phyloP scores from a whole-genome alignment of 805 yeast species.

The Cyberlindnera maclurae region DNA sequence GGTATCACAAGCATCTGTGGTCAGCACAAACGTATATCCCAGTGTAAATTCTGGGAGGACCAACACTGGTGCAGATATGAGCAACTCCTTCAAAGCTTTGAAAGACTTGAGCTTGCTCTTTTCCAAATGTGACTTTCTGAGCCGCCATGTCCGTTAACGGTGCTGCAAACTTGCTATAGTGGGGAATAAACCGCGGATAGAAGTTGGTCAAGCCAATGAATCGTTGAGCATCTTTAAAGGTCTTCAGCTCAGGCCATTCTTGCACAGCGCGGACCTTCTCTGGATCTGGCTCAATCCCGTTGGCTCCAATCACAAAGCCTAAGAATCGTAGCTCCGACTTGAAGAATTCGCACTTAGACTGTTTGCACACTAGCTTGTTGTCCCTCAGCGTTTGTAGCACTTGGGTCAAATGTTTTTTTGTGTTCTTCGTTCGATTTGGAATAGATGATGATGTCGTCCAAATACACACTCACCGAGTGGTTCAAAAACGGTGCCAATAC shows the following conservation, averaged over 20 bases:
- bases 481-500: neutral
- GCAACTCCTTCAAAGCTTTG: neutral
- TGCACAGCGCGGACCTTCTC: neutral
- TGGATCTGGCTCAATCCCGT: neutral
- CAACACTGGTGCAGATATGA: neutral
- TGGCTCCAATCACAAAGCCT: neutral
- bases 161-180: slow-evolving; percentile 1
- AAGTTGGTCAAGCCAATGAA: slow-evolving; percentile 1
- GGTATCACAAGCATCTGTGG: slow-evolving; percentile 1
- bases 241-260: neutral
- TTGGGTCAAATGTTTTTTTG: neutral
- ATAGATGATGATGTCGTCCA: slow-evolving; percentile 1
- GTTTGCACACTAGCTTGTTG: slow-evolving; percentile 1
- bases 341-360: neutral
- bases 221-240: neutral
- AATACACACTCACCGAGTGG: slow-evolving; percentile 1
- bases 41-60: neutral
- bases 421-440: neutral
- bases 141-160: neutral
- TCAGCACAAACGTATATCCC: slow-evolving; percentile 1
- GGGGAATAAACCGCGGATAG: neutral
- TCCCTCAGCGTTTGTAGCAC: neutral
- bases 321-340: neutral
- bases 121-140: neutral
- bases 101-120: neutral